Base-by-base conservation (phyloP, 345 rosid genomes). In the Eutrema yunnanense region DNA sequence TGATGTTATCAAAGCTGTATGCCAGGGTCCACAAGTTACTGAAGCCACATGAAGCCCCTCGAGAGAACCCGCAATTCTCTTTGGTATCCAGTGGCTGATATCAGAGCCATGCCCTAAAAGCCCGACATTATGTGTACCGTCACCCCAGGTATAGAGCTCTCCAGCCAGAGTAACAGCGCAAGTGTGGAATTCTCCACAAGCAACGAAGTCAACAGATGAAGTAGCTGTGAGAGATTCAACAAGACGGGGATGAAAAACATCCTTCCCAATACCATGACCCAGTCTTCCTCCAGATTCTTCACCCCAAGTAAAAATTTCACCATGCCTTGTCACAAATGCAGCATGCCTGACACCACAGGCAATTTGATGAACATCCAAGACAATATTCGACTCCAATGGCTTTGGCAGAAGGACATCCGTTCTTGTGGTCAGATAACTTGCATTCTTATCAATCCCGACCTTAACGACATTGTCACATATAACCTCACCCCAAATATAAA, bases 21-120 rank as follows among this genome's bases (percentile, higher is more conserved):
- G 97, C 99, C 99, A 95, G 2, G 97, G 95, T 73, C 99, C 99
- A 80, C 99, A 95, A 70, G 86, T 74, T 36, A 95, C 96, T 6
- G 86, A 86, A 77, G 89, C 88, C 73, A 95, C 83, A 64, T 88
- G 96, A 74, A 95, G 92, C 72, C 99, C 96, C 67, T 92, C 96
- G 27, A 95, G 96, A 69, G 96, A 86, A 73, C 93, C 96, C 0
- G 87, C 81, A 59, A 95, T 85, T 85, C 97, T 88, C 84, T 95
- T 92, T 43, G 97, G 99, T 76, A 95, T 89, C 99, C 99, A 95
- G 77, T 92, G 96, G 74, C 97, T 89, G 62, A 88, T 86, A 81
- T 90, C 86, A 64, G 88, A 84, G 59, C 96, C 97, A 79, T 91
- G 90, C 46, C 99, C 99, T 75, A 95, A 87, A 81, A 95, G 92